These are phyloP conservation scores for Kokia cookei DNA, from an alignment of 441 rosid species.

Conservation along the genomic window DNA sequence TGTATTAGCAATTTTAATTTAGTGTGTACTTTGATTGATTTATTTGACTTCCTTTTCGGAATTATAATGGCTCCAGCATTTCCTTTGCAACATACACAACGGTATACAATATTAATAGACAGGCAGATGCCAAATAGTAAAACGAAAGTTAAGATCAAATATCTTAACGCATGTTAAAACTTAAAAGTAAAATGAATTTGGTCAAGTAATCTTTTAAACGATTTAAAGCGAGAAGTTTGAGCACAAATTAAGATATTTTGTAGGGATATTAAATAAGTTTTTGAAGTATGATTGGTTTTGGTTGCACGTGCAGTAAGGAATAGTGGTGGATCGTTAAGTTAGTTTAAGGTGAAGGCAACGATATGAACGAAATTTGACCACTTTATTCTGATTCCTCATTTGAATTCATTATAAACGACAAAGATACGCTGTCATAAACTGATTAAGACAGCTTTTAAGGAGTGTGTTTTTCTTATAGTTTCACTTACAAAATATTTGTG, in stretches of 20 bases:
- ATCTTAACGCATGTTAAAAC: background rate
- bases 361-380: slow-evolving; percentile 1
- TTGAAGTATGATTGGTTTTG: background rate
- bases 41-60: background rate
- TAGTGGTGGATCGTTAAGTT: slow-evolving; percentile 30
- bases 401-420: background rate
- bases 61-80: background rate
- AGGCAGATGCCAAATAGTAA: too few species aligned
- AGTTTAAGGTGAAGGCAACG: slow-evolving; percentile 14
- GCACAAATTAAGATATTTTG: background rate
- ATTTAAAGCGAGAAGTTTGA: background rate
- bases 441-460: background rate
- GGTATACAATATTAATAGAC: too few species aligned
- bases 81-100: background rate
- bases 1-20: background rate
- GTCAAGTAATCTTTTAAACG: background rate
- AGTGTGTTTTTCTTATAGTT: background rate
- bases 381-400: background rate
- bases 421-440: background rate
- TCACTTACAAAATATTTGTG: background rate
- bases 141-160: background rate
- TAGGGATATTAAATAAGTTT: background rate
- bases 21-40: too few species aligned
- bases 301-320: slow-evolving; percentile 1
- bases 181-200: background rate